A percentile compares a stretch with the other conserved stretches of the same genome.
phyloP scores from a whole-genome alignment of 495 filamentous ascomycete species.

The Pyronema domesticum region DNA sequence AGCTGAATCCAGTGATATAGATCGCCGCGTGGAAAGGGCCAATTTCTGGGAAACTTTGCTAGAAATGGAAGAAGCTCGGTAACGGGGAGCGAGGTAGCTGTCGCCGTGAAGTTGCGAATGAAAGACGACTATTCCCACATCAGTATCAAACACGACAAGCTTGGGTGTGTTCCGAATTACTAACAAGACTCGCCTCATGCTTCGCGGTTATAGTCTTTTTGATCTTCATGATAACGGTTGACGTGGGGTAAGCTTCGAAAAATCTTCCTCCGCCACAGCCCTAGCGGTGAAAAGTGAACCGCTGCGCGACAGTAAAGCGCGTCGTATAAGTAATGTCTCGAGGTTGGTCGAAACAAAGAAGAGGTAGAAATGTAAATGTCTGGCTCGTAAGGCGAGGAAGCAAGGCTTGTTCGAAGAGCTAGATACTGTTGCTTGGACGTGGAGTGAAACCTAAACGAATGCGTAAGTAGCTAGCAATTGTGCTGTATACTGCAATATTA shows the following conservation, averaged over 20 bases:
- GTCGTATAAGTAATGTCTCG: neutral
- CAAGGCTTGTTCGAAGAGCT: no score
- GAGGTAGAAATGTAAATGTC: neutral
- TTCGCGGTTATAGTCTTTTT: slow-evolving; percentile 82
- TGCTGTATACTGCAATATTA: neutral
- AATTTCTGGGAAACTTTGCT: slow-evolving; percentile 61
- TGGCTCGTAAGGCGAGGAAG: neutral
- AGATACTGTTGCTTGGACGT: no score
- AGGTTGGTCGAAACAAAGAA: neutral
- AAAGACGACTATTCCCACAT: slow-evolving; percentile 54
- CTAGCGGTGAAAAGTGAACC: neutral
- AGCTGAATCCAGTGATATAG: slow-evolving; percentile 96
- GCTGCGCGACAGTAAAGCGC: neutral
- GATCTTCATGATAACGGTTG: slow-evolving; percentile 68
- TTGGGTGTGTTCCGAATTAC: slow-evolving; percentile 16
- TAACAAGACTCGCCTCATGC: slow-evolving; percentile 86
- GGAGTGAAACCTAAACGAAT: neutral
- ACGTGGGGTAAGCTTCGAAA: neutral
- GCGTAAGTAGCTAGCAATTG: neutral
- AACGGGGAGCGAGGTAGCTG: slow-evolving; percentile 48
- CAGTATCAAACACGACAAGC: slow-evolving; percentile 3
- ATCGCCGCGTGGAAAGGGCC: slow-evolving; percentile 94
- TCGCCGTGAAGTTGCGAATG: slow-evolving; percentile 57
- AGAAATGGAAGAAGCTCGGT: slow-evolving; percentile 61
- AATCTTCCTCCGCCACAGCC: neutral